Evolutionary conservation across 345 rosid species (phyloP).

Genomic region (Populus deltoides): DNA sequence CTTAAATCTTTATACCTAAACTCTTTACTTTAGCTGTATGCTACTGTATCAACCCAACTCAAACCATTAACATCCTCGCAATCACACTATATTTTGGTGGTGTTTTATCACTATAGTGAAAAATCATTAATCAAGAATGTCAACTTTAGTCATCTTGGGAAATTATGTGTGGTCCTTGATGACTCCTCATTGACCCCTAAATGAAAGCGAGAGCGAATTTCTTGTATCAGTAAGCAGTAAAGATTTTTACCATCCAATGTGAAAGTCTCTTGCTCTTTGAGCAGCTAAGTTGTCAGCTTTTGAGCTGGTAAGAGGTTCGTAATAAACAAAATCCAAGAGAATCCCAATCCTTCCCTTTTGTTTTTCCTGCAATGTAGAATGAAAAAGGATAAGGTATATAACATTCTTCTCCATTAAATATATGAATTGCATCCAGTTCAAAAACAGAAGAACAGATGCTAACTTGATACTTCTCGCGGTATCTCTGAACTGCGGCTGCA

Average conservation of each 20-base stretch:
- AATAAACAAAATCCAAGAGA: conserved; percentile 90
- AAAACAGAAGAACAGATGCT: not conserved
- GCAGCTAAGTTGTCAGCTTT: conserved; percentile 86
- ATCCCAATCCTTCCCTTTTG: conserved; percentile 92
- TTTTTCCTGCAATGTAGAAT: conserved; percentile 37
- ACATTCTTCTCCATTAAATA: not conserved
- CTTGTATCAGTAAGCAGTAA: not conserved
- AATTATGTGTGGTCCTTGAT: not conserved
- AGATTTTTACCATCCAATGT: conserved; percentile 73
- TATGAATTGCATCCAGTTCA: not conserved
- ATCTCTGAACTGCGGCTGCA: conserved; percentile 76
- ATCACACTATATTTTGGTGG: not conserved
- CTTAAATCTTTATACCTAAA: not conserved
- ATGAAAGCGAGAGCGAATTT: not conserved
- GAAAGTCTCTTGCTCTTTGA: conserved; percentile 95
- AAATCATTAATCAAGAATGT: not conserved
- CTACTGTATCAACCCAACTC: not conserved
- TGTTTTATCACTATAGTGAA: not conserved
- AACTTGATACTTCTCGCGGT: conserved; percentile 73
- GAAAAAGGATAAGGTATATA: not conserved
- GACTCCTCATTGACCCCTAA: not conserved
- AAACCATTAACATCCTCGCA: not conserved
- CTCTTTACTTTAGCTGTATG: not conserved
- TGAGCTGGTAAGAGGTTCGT: conserved; percentile 85
- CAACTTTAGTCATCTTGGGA: not conserved